These are phyloP conservation scores for Cadophora sp. DNA, from an alignment of 2,329 filamentous ascomycete genomes.

Conservation along the genomic window DNA sequence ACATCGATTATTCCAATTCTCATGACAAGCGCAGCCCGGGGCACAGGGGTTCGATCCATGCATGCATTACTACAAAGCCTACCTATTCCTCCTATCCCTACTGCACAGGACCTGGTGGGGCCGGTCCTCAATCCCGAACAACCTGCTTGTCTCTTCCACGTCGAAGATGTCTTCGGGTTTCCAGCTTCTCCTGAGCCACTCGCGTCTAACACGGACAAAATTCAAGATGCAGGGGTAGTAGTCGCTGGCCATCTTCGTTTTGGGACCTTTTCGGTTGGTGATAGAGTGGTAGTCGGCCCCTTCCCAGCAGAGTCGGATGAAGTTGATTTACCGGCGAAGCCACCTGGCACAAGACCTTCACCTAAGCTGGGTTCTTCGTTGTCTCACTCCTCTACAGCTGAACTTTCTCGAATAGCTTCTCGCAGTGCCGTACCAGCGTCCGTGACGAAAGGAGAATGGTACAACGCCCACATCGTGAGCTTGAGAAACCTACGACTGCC, in stretches of 20 bases:
- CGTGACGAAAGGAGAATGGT: constrained; percentile 73
- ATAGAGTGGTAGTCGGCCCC: constrained; percentile 80
- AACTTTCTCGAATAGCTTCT: constrained; percentile 59
- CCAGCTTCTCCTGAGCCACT: constrained; percentile 65
- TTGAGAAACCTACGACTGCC: constrained; percentile 87
- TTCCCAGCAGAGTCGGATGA: constrained; percentile 66
- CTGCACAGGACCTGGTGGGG: constrained; percentile 61
- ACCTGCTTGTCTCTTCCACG: constrained; percentile 76
- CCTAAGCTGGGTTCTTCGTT: constrained; percentile 55
- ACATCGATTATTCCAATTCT: constrained; percentile 76
- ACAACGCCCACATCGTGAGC: constrained; percentile 80
- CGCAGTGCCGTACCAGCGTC: constrained; percentile 60
- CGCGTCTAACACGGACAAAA: constrained; percentile 48
- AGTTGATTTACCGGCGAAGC: constrained; percentile 40
- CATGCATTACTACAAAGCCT: constrained; percentile 82
- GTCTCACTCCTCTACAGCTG: constrained; percentile 60
- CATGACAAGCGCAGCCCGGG: constrained; percentile 85
- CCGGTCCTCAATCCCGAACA: constrained; percentile 62
- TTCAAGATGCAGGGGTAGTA: constrained; percentile 68
- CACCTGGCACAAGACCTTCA: constrained; percentile 53
- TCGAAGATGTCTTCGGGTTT: constrained; percentile 88
- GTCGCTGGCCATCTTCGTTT: constrained; percentile 86
- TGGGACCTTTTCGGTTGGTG: constrained; percentile 78
- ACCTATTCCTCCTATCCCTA: constrained; percentile 68
- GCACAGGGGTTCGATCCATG: constrained; percentile 78